Percentiles rank a stretch among this genome's conserved stretches.
phyloP scores from a whole-genome alignment of 225 moss, liverwort and hornwort species.

The Antitrichia curtipendula region DNA sequence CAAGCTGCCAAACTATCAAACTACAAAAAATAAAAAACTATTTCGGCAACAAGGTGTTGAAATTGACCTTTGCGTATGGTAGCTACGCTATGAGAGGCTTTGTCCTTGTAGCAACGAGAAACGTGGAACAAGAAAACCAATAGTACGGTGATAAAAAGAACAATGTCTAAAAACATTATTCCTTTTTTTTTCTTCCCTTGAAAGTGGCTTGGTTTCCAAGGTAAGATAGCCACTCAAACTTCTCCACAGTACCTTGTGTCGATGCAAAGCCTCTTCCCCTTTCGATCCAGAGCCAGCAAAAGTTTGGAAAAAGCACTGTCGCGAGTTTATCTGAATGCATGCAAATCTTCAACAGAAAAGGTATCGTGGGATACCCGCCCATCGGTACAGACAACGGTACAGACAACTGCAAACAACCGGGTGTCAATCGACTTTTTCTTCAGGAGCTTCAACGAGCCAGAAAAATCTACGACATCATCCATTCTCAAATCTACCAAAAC shows the following conservation, averaged over 20 bases:
- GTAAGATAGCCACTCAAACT: not conserved
- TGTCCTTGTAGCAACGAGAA: not conserved
- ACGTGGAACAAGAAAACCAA: rapidly evolving
- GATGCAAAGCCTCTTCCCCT: not conserved
- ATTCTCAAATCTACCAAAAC: not conserved
- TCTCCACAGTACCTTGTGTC: not conserved
- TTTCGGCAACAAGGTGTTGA: too few species aligned
- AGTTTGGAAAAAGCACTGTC: not conserved
- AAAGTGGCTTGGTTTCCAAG: not conserved
- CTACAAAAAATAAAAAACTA: too few species aligned
- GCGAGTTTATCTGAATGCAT: not conserved
- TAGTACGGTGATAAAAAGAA: not conserved
- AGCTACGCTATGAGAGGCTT: not conserved
- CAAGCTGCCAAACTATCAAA: too few species aligned
- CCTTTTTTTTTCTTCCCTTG: not conserved
- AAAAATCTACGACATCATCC: not conserved
- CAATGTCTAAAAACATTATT: not conserved
- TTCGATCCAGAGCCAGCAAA: not conserved
- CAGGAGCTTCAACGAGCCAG: too few species aligned
- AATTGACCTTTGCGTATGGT: too few species aligned
- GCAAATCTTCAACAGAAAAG: not conserved
- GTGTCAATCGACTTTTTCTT: not conserved
- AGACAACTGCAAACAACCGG: not conserved
- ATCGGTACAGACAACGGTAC: not conserved
- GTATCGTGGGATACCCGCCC: not conserved